Evolutionary conservation across 2,329 filamentous ascomycete genomes (phyloP).

Genomic region (Grosmannia penicillata): DNA sequence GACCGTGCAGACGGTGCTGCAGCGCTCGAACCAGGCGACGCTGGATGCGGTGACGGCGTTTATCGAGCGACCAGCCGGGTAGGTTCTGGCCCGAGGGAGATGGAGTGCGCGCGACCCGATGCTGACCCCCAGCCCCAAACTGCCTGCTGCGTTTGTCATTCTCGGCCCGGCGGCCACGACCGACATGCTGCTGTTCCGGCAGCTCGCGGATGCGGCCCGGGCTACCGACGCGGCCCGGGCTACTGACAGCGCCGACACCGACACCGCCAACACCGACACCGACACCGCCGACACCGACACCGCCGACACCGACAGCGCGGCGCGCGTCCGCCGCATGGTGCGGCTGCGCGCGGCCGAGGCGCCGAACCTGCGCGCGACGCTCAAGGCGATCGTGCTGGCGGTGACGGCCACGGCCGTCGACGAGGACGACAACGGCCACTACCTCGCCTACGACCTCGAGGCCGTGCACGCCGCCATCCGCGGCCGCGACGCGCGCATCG

Average conservation of each 20-base stretch:
- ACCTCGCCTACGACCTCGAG: conserved; percentile 67
- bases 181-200: conserved; percentile 57
- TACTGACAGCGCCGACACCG: conserved; percentile 8
- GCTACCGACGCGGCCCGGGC: background rate
- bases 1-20: conserved; percentile 32
- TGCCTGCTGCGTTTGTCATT: conserved; percentile 58
- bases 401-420: conserved; percentile 23
- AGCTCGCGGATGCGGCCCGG: conserved; percentile 34
- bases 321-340: conserved; percentile 39
- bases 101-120: too few relatives aligned
- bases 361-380: conserved; percentile 55
- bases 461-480: conserved; percentile 45
- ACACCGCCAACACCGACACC: conserved; percentile 19
- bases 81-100: too few relatives aligned
- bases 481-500: conserved; percentile 31
- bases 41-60: conserved; percentile 43
- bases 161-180: conserved; percentile 68
- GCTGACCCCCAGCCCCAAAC: conserved; percentile 32
- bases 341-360: conserved; percentile 55
- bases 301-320: background rate
- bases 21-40: conserved; percentile 45
- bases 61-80: conserved; percentile 23
- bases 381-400: conserved; percentile 58
- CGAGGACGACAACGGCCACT: conserved; percentile 33
- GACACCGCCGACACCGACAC: too few relatives aligned